Conservation (phyloP, 306 rosid genomes). For the Cyclanthera cordifolia region DNA sequence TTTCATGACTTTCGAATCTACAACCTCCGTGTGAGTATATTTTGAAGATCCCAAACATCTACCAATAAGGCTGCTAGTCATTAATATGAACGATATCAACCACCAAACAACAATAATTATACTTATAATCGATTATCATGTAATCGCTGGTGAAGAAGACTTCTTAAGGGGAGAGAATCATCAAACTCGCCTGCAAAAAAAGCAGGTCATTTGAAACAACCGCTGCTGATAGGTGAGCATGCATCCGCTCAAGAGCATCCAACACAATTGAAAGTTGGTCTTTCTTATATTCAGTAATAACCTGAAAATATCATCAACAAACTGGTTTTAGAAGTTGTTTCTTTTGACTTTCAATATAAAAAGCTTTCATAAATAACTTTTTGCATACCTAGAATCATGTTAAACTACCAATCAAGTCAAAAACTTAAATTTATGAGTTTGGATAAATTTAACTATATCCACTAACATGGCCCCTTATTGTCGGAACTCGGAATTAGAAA, state of each 20-base stretch:
- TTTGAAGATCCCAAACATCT: too few relatives aligned
- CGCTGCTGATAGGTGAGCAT: slow-evolving; percentile 87
- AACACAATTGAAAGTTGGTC: slow-evolving; percentile 61
- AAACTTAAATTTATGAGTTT: too few relatives aligned
- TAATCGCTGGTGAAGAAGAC: background rate
- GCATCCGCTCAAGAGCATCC: slow-evolving; percentile 80
- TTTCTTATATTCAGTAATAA: slow-evolving; percentile 58
- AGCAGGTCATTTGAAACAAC: slow-evolving; percentile 78
- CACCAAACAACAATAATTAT: background rate
- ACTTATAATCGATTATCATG: background rate
- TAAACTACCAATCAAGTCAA: too few relatives aligned
- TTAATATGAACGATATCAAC: background rate
- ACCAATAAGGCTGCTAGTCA: too few relatives aligned
- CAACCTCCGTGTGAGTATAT: too few relatives aligned
- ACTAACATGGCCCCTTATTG: too few relatives aligned
- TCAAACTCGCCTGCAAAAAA: slow-evolving; percentile 61
- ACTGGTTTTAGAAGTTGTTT: background rate
- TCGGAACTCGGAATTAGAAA: too few relatives aligned
- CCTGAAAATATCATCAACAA: slow-evolving; percentile 26
- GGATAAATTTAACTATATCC: too few relatives aligned
- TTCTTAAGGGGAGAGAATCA: background rate
- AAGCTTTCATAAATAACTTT: too few relatives aligned
- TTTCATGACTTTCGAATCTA: too few relatives aligned
- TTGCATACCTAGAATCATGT: too few relatives aligned
- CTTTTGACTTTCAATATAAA: background rate